phyloP scores from a whole-genome alignment of 2,329 filamentous ascomycete species.

The Aspergillus alliaceus region DNA sequence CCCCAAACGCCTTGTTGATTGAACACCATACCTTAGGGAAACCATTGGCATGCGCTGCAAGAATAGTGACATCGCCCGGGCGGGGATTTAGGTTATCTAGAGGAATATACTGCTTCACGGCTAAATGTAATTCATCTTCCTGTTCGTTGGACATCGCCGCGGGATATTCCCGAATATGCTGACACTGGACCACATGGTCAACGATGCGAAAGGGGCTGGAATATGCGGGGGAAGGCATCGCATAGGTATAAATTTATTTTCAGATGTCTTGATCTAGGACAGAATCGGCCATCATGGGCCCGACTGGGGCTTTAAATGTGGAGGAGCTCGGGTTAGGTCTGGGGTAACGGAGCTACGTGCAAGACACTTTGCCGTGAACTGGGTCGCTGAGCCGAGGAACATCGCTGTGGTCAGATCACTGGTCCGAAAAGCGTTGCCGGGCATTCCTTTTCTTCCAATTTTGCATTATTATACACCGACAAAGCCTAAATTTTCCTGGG shows the following conservation, averaged over 20 bases:
- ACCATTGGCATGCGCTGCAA: slow-evolving; percentile 86
- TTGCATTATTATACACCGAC: not conserved
- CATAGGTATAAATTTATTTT: slow-evolving; percentile 9
- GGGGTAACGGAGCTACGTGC: not conserved
- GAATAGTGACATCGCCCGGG: slow-evolving; percentile 78
- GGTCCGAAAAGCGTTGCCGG: not conserved
- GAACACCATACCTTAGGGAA: slow-evolving; percentile 71
- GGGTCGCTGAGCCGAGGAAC: slow-evolving; percentile 11
- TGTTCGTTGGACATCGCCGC: slow-evolving; percentile 70
- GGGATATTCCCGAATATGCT: slow-evolving; percentile 81
- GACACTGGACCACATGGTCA: slow-evolving; percentile 71
- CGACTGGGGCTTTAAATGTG: not conserved
- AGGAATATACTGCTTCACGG: slow-evolving; percentile 86
- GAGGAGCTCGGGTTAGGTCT: not conserved
- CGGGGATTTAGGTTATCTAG: slow-evolving; percentile 66
- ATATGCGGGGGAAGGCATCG: slow-evolving; percentile 39
- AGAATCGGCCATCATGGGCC: not conserved
- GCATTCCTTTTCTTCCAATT: no score
- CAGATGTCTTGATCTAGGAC: not conserved
- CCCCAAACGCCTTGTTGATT: not conserved
- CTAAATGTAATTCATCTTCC: slow-evolving; percentile 71
- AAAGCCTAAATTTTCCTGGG: not conserved
- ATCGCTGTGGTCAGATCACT: not conserved
- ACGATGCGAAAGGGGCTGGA: slow-evolving; percentile 58
- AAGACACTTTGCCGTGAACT: slow-evolving; percentile 1